Evolutionary conservation across 169 alveolate species (phyloP).

Genomic region (Plasmodium knowlesi): DNA sequence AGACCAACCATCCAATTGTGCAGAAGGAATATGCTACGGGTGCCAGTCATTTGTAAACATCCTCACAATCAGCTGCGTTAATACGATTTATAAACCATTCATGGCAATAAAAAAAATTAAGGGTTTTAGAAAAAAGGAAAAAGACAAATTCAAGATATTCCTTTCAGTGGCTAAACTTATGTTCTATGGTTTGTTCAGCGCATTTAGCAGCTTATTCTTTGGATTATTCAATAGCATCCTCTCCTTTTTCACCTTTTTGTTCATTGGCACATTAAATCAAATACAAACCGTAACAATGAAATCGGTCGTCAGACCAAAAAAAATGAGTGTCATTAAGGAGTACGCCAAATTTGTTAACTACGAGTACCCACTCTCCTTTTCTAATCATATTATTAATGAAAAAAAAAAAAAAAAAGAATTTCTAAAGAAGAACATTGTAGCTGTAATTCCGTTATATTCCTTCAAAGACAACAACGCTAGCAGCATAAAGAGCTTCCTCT

Average conservation of each 20-base stretch:
- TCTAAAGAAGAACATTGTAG: conserved; percentile 80
- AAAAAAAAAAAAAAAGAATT: conserved; percentile 76
- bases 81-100: conserved; percentile 64
- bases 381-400: conserved; percentile 77
- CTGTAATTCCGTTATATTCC: conserved; percentile 70
- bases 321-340: conserved; percentile 76
- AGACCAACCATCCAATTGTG: conserved; percentile 83
- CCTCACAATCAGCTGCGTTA: conserved; percentile 77
- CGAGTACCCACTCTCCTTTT: conserved; percentile 84
- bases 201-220: conserved; percentile 76
- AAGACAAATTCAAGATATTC: conserved; percentile 32
- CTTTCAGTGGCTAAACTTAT: conserved; percentile 29
- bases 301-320: conserved; percentile 82
- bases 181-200: conserved; percentile 73
- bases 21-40: conserved; percentile 83
- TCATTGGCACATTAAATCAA: conserved; percentile 83
- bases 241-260: conserved; percentile 78
- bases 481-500: conserved; percentile 52
- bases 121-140: conserved; percentile 73
- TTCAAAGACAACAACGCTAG: conserved; percentile 36
- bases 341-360: conserved; percentile 80
- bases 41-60: conserved; percentile 78
- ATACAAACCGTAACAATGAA: conserved; percentile 84
- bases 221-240: conserved; percentile 78
- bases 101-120: conserved; percentile 78